Evolutionary conservation across 2,329 filamentous ascomycete genomes (phyloP), one percentile per base, ranked within the genome.

Genomic region (Zasmidium angulare): DNA sequence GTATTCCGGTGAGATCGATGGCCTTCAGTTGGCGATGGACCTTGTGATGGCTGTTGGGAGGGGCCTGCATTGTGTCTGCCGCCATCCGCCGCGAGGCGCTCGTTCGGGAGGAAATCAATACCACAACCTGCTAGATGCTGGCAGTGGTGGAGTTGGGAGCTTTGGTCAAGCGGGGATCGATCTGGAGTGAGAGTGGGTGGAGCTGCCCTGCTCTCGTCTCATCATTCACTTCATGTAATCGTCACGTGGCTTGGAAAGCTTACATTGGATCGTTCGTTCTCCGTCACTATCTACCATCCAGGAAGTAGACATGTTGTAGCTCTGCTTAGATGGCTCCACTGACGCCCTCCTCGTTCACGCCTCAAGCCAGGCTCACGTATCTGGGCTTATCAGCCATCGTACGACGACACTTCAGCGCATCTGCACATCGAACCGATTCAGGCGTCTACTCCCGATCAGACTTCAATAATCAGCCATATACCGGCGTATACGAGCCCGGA

Each of bases 391-490:
- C 70, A 40, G 71, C 66, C n/a, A 68, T 75, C 52, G 43, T 62
- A 50, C 65, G 61, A 31, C 69, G 70, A 50, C 63, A 77, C 66
- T 64, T 77, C 19, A 70, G 71, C 46, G 68, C 71, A 40, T 60
- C 63, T 26, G 61, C 61, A 46, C 70, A 68, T 46, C 65, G 66
- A 48, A 80, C 79, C 1, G 61, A 63, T 29, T 67, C 64, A 46
- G 81, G 80, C 22, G 77, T 82, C 60, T 86, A 85, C 66, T 78
- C 81, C 65, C 81, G 84, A 43, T 84, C 84, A 9, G 85, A 88
- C 74, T 88, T 88, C 64, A 80, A 82, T 58, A 82, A 80, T 54
- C 85, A 87, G 68, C 82, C 82, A 19, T 89, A 82, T 71, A 85
- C 84, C 9, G 80, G 82, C 47, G 81, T 79, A 63, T 89, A 89